Evolutionary conservation across 2,329 filamentous ascomycete genomes (phyloP), one percentile per base, ranked within the genome.

Genomic region (Penicillium sp.): DNA sequence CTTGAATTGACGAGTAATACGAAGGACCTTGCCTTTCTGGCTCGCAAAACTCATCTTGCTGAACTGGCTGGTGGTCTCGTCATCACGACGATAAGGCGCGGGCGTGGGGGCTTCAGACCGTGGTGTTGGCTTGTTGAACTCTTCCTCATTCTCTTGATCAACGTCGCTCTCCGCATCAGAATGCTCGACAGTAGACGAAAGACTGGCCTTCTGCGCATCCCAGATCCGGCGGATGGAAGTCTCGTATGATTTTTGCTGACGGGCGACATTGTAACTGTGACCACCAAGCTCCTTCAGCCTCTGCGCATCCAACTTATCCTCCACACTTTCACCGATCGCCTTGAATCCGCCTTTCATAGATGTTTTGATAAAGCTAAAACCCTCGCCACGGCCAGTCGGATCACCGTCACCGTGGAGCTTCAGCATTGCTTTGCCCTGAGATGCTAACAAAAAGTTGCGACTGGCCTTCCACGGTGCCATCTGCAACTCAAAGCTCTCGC

Each of bases 341-440:
- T 89, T 86, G 64, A 95, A 98, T 0, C 92, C 92, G 45, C 92
- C 92, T 66, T 98, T 98, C 92, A 98, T 98, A 1, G 87, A 94
- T 0, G 89, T 95, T 58, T 92, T 88, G 62, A 98, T 89, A 63
- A 98, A 95, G 60, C 86, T 95, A 70, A 96, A 95, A 2, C 86
- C 92, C 42, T 95, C 80, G 2, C 92, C 92, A 54, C 89, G 84
- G 15, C 88, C 88, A 0, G 90, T 95, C 3, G 92, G 92, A 59
- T 98, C 92, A 39, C 92, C 92, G 49, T 93, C 86, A 13, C 92
- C 92, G 53, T 95, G 89, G 9, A 98, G 75, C 52, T 89, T 84
- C 30, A 98, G 76, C 92, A 98, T 98, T 2, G 92, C 92, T 61
- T 98, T 98, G 42, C 88, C 87, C 43, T 88, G 82, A 33, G 86